These are phyloP conservation scores for Mycosarcoma mackinlayi DNA, from an alignment of 1,284 basidiomycete genomes.

Conservation along the genomic window DNA sequence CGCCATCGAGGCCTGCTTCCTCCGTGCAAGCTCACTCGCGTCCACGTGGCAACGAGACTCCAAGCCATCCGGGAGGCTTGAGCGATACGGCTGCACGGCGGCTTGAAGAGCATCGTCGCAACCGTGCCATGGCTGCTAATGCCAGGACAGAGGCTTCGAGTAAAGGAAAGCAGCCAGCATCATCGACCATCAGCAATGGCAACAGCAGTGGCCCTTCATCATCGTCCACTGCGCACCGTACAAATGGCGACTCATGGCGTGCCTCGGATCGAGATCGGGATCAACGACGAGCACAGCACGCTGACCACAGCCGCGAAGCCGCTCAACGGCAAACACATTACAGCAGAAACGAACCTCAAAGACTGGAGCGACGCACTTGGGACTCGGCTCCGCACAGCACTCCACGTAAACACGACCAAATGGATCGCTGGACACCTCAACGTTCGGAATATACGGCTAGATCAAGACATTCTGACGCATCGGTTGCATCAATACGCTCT, in stretches of 20 bases:
- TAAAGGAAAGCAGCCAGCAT: constrained; percentile 14
- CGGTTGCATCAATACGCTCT: constrained; percentile 23
- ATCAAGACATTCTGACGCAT: constrained; percentile 5
- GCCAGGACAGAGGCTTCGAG: constrained; percentile 8
- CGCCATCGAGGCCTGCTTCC: constrained; percentile 41
- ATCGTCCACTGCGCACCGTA: background rate
- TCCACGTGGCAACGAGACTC: constrained; percentile 44
- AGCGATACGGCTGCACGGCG: constrained; percentile 40
- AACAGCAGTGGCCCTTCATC: background rate
- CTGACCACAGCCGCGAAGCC: background rate
- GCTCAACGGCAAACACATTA: constrained; percentile 1
- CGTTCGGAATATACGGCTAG: background rate
- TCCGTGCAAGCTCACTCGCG: constrained; percentile 22
- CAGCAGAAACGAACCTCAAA: constrained; percentile 6
- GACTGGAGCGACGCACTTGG: constrained; percentile 36
- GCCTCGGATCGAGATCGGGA: constrained; percentile 21
- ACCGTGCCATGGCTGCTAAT: constrained; percentile 28
- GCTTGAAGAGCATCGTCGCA: constrained; percentile 50
- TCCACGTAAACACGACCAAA: background rate
- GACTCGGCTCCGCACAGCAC: constrained; percentile 44
- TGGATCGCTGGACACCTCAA: constrained; percentile 22
- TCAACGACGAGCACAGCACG: background rate
- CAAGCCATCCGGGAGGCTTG: constrained; percentile 53
- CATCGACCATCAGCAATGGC: background rate
- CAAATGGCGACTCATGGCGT: constrained; percentile 25